Evolutionary conservation across 1,139 yeast species (phyloP), one percentile per base, ranked within the genome.

Genomic region (Geotrichum klebahnii): DNA sequence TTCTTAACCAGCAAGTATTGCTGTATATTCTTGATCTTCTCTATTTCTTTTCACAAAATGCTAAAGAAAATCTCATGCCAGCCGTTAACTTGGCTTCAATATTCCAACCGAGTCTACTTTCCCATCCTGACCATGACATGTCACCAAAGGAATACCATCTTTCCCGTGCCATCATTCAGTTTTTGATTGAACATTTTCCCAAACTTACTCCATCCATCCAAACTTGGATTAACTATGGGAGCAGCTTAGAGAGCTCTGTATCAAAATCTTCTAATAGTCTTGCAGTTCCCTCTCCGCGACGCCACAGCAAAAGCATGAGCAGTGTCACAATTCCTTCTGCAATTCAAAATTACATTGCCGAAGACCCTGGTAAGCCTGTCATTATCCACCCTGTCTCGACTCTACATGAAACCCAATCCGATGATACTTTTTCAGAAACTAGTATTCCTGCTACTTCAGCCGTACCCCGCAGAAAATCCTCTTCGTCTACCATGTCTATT

Each of bases 71-170:
- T 65, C 74, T 88, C 59, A 92, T 92, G 99, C 82, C 96, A 1
- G 87, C 96, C 2, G 79, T 92, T 59, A 92, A 94, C 64, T 72
- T 92, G 57, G 96, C 97, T 0, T 96, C 98, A 1, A 87, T 92
- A 54, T 92, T 94, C 70, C 98, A 92, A 68, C 98, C 98, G 2
- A 85, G 96, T 19, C 81, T 94, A n/a, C 72, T 94, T 45, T 85
- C 95, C 1, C 97, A 92, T 65, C 96, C 97, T 5, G 78, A 77
- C 59, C 97, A 92, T 66, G 97, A 89, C 65, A 79, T 90, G 82
- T 80, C 84, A 46, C 97, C 97, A 1, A 85, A 81, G 33, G 97
- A 92, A 66, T 90, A 90, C 68, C 94, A 87, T 19, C 71, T 89
- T 29, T 86, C 96, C 2, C 88, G 92, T 59, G 76, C 82, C 8